phyloP scores from a whole-genome alignment of 1,284 basidiomycete genomes.

The Papiliotrema nemorosa region DNA sequence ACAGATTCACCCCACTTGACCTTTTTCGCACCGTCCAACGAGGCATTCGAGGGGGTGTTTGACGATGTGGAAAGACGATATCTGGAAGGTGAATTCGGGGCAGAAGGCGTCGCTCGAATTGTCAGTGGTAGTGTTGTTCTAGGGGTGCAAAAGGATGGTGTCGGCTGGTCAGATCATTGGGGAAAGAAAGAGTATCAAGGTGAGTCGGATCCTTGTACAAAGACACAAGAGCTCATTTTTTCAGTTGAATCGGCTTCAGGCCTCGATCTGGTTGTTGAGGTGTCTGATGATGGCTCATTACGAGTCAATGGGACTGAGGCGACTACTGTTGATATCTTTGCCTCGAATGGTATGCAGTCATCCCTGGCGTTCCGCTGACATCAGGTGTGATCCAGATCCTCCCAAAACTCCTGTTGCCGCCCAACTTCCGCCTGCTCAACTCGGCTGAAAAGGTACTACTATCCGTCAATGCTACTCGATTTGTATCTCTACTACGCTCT shows the following conservation, averaged over 20 bases:
- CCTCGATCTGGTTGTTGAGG: constrained; percentile 60
- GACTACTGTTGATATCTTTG: constrained; percentile 73
- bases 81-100: constrained; percentile 77
- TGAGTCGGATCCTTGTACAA: constrained; percentile 12
- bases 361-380: neutral
- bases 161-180: constrained; percentile 42
- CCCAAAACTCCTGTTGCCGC: constrained; percentile 74
- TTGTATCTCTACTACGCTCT: constrained; percentile 81
- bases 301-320: constrained; percentile 63
- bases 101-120: constrained; percentile 71
- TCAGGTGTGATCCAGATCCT: constrained; percentile 81
- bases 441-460: constrained; percentile 76
- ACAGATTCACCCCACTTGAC: constrained; percentile 65
- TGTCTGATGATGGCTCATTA: constrained; percentile 56
- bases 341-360: constrained; percentile 64
- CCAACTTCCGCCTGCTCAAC: constrained; percentile 66
- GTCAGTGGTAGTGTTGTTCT: constrained; percentile 70
- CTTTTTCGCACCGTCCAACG: constrained; percentile 80
- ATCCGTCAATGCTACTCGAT: constrained; percentile 80
- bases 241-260: constrained; percentile 54
- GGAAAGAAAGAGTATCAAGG: constrained; percentile 20
- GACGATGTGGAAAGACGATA: constrained; percentile 69
- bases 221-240: constrained; percentile 1
- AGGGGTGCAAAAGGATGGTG: constrained; percentile 36
- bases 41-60: constrained; percentile 68